A percentile compares a stretch with the other conserved stretches of the same genome.
Evolutionary conservation across 345 rosid species (phyloP).

Genomic region (Mercurialis annua): DNA sequence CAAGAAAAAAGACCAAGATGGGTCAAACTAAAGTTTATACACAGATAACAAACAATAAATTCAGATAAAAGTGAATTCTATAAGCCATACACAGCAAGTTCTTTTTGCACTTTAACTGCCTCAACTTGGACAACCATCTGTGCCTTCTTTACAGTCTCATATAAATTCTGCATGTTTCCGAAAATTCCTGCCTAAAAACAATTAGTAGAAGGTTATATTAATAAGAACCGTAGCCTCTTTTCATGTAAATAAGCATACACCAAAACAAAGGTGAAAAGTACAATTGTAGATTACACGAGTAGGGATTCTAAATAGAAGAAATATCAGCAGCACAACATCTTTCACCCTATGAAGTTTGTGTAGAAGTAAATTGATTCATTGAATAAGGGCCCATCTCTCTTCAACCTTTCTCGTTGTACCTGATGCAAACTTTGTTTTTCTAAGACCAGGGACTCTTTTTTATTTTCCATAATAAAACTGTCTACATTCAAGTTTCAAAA

Average conservation of each 20-base stretch:
- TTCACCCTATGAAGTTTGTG: neutral
- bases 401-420: neutral
- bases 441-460: neutral
- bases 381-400: neutral
- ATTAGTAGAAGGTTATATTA: slow-evolving; percentile 22
- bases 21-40: slow-evolving; percentile 18
- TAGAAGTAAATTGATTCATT: neutral
- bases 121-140: slow-evolving; percentile 98
- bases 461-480: neutral
- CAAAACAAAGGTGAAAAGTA: neutral
- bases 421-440: neutral
- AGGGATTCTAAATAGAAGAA: slow-evolving; percentile 1
- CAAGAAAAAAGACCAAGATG: slow-evolving; percentile 21
- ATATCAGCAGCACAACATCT: neutral
- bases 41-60: slow-evolving; percentile 10
- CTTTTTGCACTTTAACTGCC: slow-evolving; percentile 88
- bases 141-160: slow-evolving; percentile 93
- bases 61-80: slow-evolving; percentile 3
- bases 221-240: neutral
- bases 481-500: neutral
- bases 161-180: slow-evolving; percentile 88
- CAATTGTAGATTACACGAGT: neutral
- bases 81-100: slow-evolving; percentile 68
- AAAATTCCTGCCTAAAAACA: slow-evolving; percentile 75
- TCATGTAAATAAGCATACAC: slow-evolving; percentile 4